Evolutionary conservation across 768 basidiomycete genomes (phyloP), one percentile per base, ranked within the genome.

Genomic region (Pleurotus cornucopiae): DNA sequence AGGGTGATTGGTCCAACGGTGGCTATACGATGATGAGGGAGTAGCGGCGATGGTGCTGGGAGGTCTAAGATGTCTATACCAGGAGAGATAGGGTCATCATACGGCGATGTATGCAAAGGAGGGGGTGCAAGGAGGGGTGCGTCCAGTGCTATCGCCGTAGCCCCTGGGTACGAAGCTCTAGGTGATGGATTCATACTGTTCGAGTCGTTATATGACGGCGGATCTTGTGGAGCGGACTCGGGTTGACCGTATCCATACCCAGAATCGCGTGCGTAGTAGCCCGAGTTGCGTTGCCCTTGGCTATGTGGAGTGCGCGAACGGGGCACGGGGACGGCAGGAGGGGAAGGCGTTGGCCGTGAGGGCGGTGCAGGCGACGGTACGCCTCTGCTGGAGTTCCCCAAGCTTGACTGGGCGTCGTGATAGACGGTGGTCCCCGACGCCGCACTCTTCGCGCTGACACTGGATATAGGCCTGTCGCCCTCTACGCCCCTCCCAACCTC

Each of bases 341-440:
- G 75, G 1, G 73, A 59, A 44, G 76, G 55, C 0, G 30, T 34
- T 1, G 62, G 63, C 14, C 70, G 54, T 9, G 65, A 65, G 5
- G 37, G 16, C 0, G 51, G 51, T n/a, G 71, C 62, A 5, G 76
- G 75, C 6, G 75, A 53, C 2, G 51, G 51, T 0, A 53, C 38
- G 4, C 51, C 51, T 5, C 51, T n/a, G 20, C 51, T 53, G 51
- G 51, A 53, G 39, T 53, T 53, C 11, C 39, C 39, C 37, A 53
- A 41, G 7, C 51, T 53, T 4, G 51, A 53, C 6, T 53, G 0
- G 5, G 87, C 86, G 62, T 88, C 86, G 58, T 83, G 82, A 60
- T 83, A 89, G 2, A 85, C 61, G 0, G 85, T 86, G 26, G 71
- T 76, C 3, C 80, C 85, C 1, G 80, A 82, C 12, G 72, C 57